A percentile compares a stretch with the other conserved stretches of the same genome.
These are phyloP conservation scores for Chrysopogon serrulatus DNA, from an alignment of 176 grass and related monocot species.

Conservation along the genomic window DNA sequence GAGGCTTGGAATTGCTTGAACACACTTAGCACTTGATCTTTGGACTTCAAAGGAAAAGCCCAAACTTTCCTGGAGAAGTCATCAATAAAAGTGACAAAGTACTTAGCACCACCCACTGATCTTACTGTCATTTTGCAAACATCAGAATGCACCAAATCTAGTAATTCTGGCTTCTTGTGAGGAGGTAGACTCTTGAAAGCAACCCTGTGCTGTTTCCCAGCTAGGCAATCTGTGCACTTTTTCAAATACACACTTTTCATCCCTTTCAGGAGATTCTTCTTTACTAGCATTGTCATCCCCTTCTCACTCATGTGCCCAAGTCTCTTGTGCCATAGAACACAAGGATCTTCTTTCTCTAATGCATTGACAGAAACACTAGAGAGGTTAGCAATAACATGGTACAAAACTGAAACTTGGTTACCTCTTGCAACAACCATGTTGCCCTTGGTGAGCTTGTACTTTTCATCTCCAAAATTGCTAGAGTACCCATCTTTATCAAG, in stretches of 20 bases:
- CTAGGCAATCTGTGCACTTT: background rate
- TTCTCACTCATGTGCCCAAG: background rate
- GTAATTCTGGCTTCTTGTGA: background rate
- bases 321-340: constrained; percentile 1
- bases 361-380: background rate
- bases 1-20: background rate
- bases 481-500: background rate
- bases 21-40: background rate
- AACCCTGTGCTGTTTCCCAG: background rate
- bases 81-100: constrained; percentile 18
- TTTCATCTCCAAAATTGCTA: background rate
- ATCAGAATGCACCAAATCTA: background rate
- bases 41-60: constrained; percentile 2
- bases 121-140: background rate
- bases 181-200: background rate
- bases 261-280: background rate
- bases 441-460: background rate
- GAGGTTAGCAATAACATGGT: background rate
- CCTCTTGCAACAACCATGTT: background rate
- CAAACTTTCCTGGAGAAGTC: background rate
- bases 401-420: background rate
- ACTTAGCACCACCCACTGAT: background rate
- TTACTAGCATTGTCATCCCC: background rate
- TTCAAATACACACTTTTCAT: background rate
- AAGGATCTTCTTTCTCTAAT: constrained; percentile 1